Conservation (phyloP, 768 basidiomycete species). For the Piloderma croceum region DNA sequence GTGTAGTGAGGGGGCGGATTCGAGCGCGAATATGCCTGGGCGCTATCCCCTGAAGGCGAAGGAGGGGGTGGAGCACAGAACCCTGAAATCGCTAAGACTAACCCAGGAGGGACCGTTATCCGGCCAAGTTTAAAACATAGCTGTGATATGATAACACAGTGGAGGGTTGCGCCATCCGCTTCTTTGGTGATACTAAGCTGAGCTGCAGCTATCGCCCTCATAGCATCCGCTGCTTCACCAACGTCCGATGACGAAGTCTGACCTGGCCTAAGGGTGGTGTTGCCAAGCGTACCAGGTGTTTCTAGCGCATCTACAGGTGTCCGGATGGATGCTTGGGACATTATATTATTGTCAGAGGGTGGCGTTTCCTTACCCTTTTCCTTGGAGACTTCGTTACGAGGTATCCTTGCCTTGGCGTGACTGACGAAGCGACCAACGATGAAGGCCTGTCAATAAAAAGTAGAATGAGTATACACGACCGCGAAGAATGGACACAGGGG, state of each 20-base stretch:
- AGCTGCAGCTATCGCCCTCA: slow-evolving; percentile 29
- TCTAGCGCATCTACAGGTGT: slow-evolving; percentile 30
- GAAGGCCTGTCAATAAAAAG: too few species aligned
- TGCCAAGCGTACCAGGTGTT: slow-evolving; percentile 14
- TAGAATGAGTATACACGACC: too few species aligned
- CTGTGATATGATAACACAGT: slow-evolving; percentile 61
- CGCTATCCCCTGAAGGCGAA: not conserved
- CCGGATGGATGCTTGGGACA: slow-evolving; percentile 27
- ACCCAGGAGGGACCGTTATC: slow-evolving; percentile 65
- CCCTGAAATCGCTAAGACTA: slow-evolving; percentile 58
- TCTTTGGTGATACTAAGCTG: slow-evolving; percentile 35
- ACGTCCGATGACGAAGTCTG: too few species aligned
- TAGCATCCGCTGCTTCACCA: slow-evolving; percentile 18
- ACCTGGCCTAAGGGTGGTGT: too few species aligned
- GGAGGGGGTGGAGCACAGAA: slow-evolving; percentile 26
- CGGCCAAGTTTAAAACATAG: slow-evolving; percentile 66
- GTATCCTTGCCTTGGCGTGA: slow-evolving; percentile 29
- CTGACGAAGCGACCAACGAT: slow-evolving; percentile 58
- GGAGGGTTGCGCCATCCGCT: slow-evolving; percentile 50
- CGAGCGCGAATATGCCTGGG: slow-evolving; percentile 27
- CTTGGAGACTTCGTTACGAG: slow-evolving; percentile 12
- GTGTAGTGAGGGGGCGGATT: slow-evolving; percentile 48
- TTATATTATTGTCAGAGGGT: slow-evolving; percentile 8
- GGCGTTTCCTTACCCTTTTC: too few species aligned
- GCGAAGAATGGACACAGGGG: not conserved